Base-by-base conservation (phyloP, 2,329 filamentous ascomycete genomes). In the Pleomassaria siparia region DNA sequence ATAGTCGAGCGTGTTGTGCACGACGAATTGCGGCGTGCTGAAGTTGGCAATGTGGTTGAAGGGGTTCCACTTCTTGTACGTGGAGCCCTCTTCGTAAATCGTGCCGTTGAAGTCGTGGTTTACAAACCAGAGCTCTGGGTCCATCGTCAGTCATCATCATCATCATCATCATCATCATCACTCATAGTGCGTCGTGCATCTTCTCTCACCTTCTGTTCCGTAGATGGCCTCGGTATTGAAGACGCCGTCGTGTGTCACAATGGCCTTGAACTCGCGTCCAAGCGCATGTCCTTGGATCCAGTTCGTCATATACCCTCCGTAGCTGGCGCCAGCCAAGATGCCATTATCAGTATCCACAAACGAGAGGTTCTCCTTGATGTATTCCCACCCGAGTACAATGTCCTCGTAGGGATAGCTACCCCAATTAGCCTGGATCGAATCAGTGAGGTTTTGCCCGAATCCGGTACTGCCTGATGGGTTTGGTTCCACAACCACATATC, bases 1-100 rank as follows among this genome's bases (percentile, higher is more conserved):
- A 69, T 95, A 97, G 72, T 97, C 92, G 15, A 92, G 80, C 54
- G 92, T 89, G 69, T 87, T 94, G 73, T 97, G 92, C 46, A 97
- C 88, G 51, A 95, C 84, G 55, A 99, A 79, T 71, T 94, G 86
- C 0, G 94, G 94, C 0, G 91, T 96, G 2, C 81, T 77, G 89
- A 89, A 96, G 63, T 92, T 80, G 30, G 78, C 73, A 1, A 81
- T 75, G 60, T 80, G 76, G 21, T 76, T 72, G 29, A 76, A 74
- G 0, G 83, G 83, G 60, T 85, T 82, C 76, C 79, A 85, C 47
- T 74, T 67, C 32, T 74, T 69, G 76, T 82, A 85, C 11, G 75
- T 70, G 43, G 76, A 71, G 24, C 55, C 44, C 36, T 67, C 58
- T 4, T 60, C 53, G 60, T 60, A 69, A 44, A 66, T 56, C 41